Evolutionary conservation across 495 filamentous ascomycete species (phyloP).

Genomic region (Penicillium parvum): DNA sequence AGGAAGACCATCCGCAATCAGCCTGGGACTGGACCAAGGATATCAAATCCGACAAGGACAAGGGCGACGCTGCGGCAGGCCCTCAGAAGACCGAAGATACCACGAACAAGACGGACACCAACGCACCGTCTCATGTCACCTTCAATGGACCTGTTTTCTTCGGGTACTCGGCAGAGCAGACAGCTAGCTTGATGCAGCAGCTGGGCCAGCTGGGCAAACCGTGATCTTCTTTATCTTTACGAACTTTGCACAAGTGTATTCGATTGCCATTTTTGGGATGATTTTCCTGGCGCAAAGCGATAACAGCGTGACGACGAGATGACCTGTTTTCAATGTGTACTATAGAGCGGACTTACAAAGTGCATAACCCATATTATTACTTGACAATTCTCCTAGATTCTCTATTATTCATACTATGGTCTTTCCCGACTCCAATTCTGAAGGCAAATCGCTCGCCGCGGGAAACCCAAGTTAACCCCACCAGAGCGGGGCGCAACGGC

Average conservation of each 20-base stretch:
- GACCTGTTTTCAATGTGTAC: slow-evolving; percentile 7
- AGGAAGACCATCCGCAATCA: not conserved
- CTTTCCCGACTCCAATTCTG: not conserved
- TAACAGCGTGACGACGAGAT: slow-evolving; percentile 16
- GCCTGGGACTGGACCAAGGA: slow-evolving; percentile 6
- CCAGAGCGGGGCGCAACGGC: slow-evolving; percentile 13
- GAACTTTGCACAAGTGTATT: not conserved
- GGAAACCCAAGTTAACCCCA: slow-evolving; percentile 22
- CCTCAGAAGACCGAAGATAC: slow-evolving; percentile 18
- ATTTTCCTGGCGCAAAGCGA: slow-evolving; percentile 7
- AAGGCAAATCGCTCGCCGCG: slow-evolving; percentile 19
- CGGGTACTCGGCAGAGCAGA: slow-evolving; percentile 77
- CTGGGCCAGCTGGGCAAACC: slow-evolving; percentile 16
- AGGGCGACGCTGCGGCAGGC: not conserved
- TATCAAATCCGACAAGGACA: slow-evolving; percentile 1
- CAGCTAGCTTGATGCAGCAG: slow-evolving; percentile 63
- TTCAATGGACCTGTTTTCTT: slow-evolving; percentile 90
- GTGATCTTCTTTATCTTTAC: slow-evolving; percentile 1
- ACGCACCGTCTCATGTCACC: slow-evolving; percentile 54
- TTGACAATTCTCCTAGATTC: not conserved
- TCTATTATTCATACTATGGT: not conserved
- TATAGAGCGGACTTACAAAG: no score
- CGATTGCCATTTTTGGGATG: not conserved
- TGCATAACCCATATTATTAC: not conserved
- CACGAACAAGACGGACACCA: slow-evolving; percentile 3